phyloP scores from a whole-genome alignment of 768 basidiomycete species.

The Amanita thiersii region DNA sequence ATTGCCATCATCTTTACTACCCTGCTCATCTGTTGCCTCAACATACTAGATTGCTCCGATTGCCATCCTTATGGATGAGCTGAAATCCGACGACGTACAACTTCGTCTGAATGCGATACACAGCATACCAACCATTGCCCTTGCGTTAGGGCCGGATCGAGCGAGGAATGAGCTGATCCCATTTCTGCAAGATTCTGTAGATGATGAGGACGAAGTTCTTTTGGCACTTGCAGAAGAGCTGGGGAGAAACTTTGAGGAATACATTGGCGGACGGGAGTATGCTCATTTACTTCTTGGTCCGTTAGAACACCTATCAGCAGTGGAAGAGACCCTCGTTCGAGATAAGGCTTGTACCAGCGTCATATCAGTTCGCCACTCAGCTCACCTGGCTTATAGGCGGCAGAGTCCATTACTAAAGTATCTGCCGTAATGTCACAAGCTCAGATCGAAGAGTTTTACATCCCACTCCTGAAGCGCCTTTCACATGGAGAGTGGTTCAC shows the following conservation, averaged over 20 bases:
- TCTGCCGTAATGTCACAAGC: conserved; percentile 64
- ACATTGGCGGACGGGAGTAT: conserved; percentile 81
- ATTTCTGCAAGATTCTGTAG: conserved; percentile 97
- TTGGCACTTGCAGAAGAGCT: conserved; percentile 94
- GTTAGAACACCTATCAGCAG: conserved; percentile 90
- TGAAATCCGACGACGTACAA: conserved; percentile 96
- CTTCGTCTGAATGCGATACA: conserved; percentile 94
- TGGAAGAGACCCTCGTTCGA: conserved; percentile 95
- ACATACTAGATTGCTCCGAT: conserved; percentile 75
- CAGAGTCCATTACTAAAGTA: conserved; percentile 92
- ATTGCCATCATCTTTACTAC: conserved; percentile 12
- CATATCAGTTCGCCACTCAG: conserved; percentile 8
- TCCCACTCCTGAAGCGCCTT: conserved; percentile 85
- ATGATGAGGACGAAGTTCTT: conserved; percentile 98
- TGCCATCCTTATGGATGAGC: conserved; percentile 95
- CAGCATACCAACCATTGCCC: conserved; percentile 94
- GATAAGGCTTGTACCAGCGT: conserved; percentile 69
- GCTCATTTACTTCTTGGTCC: conserved; percentile 88
- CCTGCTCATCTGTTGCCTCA: conserved; percentile 4
- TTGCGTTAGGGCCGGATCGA: conserved; percentile 92
- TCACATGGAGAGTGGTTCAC: conserved; percentile 98
- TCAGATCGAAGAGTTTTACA: conserved; percentile 85
- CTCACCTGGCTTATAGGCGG: conserved; percentile 55
- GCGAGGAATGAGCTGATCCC: conserved; percentile 93
- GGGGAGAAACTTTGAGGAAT: conserved; percentile 87